These are phyloP conservation scores for Pistacia vera DNA, from an alignment of 345 rosid genomes.

Conservation along the genomic window DNA sequence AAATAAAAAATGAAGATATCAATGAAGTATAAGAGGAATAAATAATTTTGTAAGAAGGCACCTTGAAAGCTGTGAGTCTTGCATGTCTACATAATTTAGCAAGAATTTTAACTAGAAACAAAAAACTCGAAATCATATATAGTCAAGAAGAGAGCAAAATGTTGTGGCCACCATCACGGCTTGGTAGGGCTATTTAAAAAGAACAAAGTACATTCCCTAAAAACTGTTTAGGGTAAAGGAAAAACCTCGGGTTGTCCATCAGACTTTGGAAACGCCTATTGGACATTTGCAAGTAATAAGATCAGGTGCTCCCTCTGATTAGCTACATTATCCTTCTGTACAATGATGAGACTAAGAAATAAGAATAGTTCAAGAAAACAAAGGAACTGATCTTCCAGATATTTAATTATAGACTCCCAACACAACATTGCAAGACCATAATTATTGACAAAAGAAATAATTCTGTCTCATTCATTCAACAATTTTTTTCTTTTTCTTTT, in stretches of 20 bases:
- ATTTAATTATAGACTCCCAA: constrained; percentile 7
- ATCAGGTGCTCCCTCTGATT: constrained; percentile 99
- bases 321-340: constrained; percentile 95
- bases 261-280: constrained; percentile 93
- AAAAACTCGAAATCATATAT: not conserved
- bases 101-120: not conserved
- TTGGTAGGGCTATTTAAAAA: not conserved
- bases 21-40: not conserved
- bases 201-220: not conserved
- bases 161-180: not conserved
- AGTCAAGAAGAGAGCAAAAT: not conserved
- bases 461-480: constrained; percentile 28
- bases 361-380: constrained; percentile 10
- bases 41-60: not conserved
- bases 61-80: not conserved
- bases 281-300: constrained; percentile 94
- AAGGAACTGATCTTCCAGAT: not conserved
- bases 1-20: constrained; percentile 12
- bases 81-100: not conserved
- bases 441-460: not conserved
- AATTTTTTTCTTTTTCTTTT: constrained; percentile 11
- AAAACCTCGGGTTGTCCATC: constrained; percentile 98
- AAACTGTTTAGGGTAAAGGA: constrained; percentile 4
- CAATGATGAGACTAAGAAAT: constrained; percentile 14
- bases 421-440: not conserved